Evolutionary conservation across 1,284 basidiomycete species (phyloP), one percentile per base, ranked within the genome.

Genomic region (Somion occarium): DNA sequence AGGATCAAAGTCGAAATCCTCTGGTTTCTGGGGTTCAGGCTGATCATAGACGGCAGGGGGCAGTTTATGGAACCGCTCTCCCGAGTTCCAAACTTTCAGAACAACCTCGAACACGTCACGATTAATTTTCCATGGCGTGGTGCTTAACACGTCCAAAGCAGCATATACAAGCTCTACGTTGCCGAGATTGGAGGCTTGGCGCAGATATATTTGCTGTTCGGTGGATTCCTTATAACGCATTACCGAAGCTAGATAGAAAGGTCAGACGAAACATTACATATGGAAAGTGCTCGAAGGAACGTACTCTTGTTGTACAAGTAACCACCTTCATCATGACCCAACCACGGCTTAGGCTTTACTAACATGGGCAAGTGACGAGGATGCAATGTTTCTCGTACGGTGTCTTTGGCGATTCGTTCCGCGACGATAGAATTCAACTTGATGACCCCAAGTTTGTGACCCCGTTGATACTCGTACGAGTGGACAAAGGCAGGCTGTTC

Each of bases 341-440:
- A 66, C 96, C 96, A 99, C 0, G 91, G 90, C 59, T 86, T 86
- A 1, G 97, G 96, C 53, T 85, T 86, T 20, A 97, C 83, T 1
- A 99, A 78, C 96, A 99, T 99, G 5, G 96, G 96, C 43, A 99
- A 76, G 67, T 97, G 92, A 5, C 95, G 88, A 13, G 96, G 93
- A 67, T 96, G 93, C 9, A 98, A 73, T 0, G 90, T 85, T 48
- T 87, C 82, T n/a, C 76, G 72, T 3, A 95, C 65, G 34, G 74
- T 76, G 58, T 98, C 95, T 55, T 82, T 85, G 5, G 91, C 85
- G 53, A 99, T 73, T 2, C 88, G 80, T 19, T 88, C 82, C 1
- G 85, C 76, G 9, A 99, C 86, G 1, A 78, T 82, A 1, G 88
- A 85, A 67, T 98, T 98, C 53, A 97, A 71, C 64, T 85, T 85